A percentile compares a stretch with the other conserved stretches of the same genome.
Evolutionary conservation across 768 basidiomycete species (phyloP).

Genomic region (Collybia sordida): DNA sequence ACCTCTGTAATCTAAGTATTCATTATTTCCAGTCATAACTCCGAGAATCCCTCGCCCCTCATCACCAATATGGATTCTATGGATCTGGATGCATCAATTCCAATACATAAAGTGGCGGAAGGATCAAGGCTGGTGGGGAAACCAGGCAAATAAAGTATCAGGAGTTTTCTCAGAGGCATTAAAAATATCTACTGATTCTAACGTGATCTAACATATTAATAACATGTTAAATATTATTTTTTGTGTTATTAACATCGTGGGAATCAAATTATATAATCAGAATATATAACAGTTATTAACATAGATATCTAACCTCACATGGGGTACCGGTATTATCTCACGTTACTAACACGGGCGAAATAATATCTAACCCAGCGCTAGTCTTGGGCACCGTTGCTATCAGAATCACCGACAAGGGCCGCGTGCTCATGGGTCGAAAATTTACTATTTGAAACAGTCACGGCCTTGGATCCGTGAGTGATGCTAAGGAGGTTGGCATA

Average conservation of each 20-base stretch:
- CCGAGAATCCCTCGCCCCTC: not conserved
- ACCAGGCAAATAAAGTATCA: not conserved
- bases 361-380: too few species aligned
- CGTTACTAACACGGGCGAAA: too few species aligned
- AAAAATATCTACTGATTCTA: too few species aligned
- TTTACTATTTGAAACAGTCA: slow-evolving; percentile 41
- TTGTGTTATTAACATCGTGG: not conserved
- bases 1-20: slow-evolving; percentile 2
- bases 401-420: slow-evolving; percentile 42
- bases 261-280: not conserved
- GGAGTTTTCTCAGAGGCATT: not conserved
- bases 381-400: slow-evolving; percentile 40
- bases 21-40: slow-evolving; percentile 1
- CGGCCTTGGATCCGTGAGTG: slow-evolving; percentile 40
- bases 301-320: slow-evolving; percentile 4
- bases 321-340: slow-evolving; percentile 1
- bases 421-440: slow-evolving; percentile 46
- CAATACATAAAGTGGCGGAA: not conserved
- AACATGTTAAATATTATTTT: not conserved
- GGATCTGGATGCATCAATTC: not conserved
- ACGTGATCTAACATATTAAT: not conserved
- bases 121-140: not conserved
- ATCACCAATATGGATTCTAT: not conserved
- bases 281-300: slow-evolving; percentile 1
- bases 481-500: slow-evolving; percentile 45